These are phyloP conservation scores for Microdochium trichocladiopsis DNA, from an alignment of 2,329 filamentous ascomycete genomes.

Conservation along the genomic window DNA sequence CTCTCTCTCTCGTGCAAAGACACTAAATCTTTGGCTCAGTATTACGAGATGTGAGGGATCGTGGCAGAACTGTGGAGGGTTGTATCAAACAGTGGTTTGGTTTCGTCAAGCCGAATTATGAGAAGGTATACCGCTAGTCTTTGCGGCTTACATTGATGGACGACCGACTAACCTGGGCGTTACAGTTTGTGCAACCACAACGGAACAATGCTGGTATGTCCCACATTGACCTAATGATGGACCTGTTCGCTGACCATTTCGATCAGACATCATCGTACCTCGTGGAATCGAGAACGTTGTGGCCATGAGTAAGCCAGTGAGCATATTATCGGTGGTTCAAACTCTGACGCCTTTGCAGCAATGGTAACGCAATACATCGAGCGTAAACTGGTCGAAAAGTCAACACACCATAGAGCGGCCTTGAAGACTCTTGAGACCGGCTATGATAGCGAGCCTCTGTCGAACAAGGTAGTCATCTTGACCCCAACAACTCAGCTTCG, in stretches of 20 bases:
- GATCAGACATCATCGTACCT: conserved; percentile 83
- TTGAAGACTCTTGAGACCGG: conserved; percentile 69
- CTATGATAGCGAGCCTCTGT: conserved; percentile 65
- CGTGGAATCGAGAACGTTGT: conserved; percentile 91
- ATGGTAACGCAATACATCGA: conserved; percentile 95
- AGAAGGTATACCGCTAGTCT: conserved; percentile 43
- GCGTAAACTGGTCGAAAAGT: conserved; percentile 81
- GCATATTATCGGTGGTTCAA: neutral
- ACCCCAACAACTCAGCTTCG: conserved; percentile 72
- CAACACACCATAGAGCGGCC: conserved; percentile 71
- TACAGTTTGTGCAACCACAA: conserved; percentile 80
- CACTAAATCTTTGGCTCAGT: too few species aligned
- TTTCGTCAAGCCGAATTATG: conserved; percentile 95
- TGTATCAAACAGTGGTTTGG: conserved; percentile 97
- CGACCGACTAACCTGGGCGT: neutral
- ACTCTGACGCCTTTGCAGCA: conserved; percentile 33
- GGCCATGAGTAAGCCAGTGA: conserved; percentile 61
- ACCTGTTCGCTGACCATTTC: neutral
- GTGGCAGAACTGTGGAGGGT: conserved; percentile 86
- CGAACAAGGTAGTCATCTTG: conserved; percentile 66
- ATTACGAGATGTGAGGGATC: conserved; percentile 79
- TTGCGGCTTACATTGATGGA: neutral
- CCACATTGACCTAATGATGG: neutral
- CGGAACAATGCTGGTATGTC: conserved; percentile 68
- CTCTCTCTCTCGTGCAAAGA: too few species aligned